Evolutionary conservation across 768 basidiomycete species (phyloP), one percentile per base, ranked within the genome.

Genomic region (Antrodiella citrinella): DNA sequence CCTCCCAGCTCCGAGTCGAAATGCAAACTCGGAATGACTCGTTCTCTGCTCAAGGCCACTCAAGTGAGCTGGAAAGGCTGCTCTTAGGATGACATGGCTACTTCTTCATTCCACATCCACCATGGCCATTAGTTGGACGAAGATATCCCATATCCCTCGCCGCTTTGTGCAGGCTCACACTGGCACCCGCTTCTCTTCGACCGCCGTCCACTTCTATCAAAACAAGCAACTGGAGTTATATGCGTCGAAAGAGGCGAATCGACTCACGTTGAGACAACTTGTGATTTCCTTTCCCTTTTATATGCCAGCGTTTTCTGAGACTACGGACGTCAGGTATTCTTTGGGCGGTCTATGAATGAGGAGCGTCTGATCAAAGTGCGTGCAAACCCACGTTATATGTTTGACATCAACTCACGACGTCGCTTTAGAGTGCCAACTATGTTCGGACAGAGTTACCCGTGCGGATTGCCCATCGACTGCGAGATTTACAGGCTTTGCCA

Each of bases 371-470:
- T 91, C 61, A 88, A 84, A 72, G 89, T 78, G 57, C 30, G 70
- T 43, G 19, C 15, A 35, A 4, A n/a, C 7, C 43, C 11, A 23
- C 40, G 21, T 20, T 22, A 26, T 10, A 18, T 13, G 9, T 11
- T n/a, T 7, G 30, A 7, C 15, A 15, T 35, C 7, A 35, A 35
- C 30, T 35, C n/a, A n/a, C n/a, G 30, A 35, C 43, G 25, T 35
- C 21, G 38, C 26, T 4, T 39, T 5, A 92, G 90, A 90, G 86
- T 55, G 91, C 88, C 48, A 92, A 92, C 63, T 91, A 92, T 66
- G 89, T 95, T 40, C 81, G 91, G 47, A 87, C 86, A 3, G 91
- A 95, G 61, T 68, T 95, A 4, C 91, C 92, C 9, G 81, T 91
- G 12, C 81, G 91, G 30, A 86, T 93, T 59, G 85, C 91, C 3